A percentile compares a stretch with the other conserved stretches of the same genome.
These are phyloP conservation scores for Teunomyces tritomae DNA, from an alignment of 805 yeast genomes.

Conservation along the genomic window DNA sequence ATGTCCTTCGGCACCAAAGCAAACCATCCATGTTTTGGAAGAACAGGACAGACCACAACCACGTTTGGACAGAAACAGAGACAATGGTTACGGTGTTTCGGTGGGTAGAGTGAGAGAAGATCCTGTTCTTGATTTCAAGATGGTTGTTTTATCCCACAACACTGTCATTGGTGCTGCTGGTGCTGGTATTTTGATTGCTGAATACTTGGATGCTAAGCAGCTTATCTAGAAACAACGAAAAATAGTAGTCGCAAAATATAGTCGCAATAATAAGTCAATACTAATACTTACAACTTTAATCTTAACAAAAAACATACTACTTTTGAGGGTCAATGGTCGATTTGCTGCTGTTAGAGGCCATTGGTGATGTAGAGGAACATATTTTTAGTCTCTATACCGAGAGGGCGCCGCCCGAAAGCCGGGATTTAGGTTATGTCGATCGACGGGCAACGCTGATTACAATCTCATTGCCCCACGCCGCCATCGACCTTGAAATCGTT, in stretches of 20 bases:
- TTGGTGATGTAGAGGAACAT: slow-evolving; percentile 28
- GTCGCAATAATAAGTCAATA: background rate
- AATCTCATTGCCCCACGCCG: slow-evolving; percentile 18
- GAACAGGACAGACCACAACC: slow-evolving; percentile 96
- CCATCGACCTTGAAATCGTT: slow-evolving; percentile 25
- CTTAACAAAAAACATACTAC: background rate
- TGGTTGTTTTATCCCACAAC: slow-evolving; percentile 97
- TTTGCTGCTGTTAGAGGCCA: slow-evolving; percentile 16
- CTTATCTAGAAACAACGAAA: slow-evolving; percentile 47
- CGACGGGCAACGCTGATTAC: slow-evolving; percentile 20
- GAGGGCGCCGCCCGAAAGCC: slow-evolving; percentile 22
- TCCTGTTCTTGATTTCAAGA: slow-evolving; percentile 88
- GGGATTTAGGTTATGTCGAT: slow-evolving; percentile 38
- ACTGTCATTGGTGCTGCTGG: slow-evolving; percentile 99
- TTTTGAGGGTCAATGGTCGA: background rate
- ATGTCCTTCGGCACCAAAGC: slow-evolving; percentile 91
- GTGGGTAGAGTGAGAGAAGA: slow-evolving; percentile 95
- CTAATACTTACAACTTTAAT: background rate
- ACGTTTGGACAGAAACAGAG: slow-evolving; percentile 93
- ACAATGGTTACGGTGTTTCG: slow-evolving; percentile 87
- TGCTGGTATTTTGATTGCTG: slow-evolving; percentile 94
- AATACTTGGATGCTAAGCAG: slow-evolving; percentile 74
- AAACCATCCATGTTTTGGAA: slow-evolving; percentile 88
- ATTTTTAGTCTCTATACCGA: slow-evolving; percentile 31
- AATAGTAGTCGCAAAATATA: background rate